Conservation (phyloP, 2,329 filamentous ascomycete genomes). For the Penicillium thymicola region DNA sequence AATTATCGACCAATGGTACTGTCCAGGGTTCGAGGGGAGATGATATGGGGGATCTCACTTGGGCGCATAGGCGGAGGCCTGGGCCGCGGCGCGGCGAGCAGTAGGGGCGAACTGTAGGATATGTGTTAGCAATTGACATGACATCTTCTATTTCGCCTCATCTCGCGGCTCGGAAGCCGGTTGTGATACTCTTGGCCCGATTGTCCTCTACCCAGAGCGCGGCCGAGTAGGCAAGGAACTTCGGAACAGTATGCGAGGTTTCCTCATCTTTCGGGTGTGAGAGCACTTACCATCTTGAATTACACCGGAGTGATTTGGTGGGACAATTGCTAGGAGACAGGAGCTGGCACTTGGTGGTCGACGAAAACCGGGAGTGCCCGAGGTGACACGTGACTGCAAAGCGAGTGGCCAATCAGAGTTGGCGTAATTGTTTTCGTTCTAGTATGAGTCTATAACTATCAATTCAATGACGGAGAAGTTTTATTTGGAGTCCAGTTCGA, state of each 20-base stretch:
- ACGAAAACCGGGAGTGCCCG: constrained; percentile 38
- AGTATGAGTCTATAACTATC: background rate
- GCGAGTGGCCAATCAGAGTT: constrained; percentile 27
- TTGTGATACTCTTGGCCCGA: constrained; percentile 6
- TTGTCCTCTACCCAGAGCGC: background rate
- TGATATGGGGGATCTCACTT: constrained; percentile 45
- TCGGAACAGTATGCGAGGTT: background rate
- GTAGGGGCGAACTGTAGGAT: constrained; percentile 33
- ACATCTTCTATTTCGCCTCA: constrained; percentile 4
- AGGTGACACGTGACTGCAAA: constrained; percentile 20
- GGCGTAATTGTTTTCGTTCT: constrained; percentile 10
- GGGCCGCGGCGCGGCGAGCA: constrained; percentile 37
- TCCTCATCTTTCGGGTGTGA: background rate
- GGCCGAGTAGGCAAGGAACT: background rate
- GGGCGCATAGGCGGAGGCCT: constrained; percentile 56
- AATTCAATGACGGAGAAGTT: background rate
- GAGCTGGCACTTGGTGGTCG: constrained; percentile 25
- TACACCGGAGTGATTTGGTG: constrained; percentile 23
- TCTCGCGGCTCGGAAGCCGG: constrained; percentile 11
- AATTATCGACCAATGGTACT: background rate
- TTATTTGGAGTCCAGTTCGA: background rate
- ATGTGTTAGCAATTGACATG: constrained; percentile 19
- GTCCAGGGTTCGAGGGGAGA: background rate
- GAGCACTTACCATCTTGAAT: constrained; percentile 32
- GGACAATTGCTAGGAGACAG: constrained; percentile 27